Conservation (phyloP, 1,284 basidiomycete genomes). For the Boletus smithii region DNA sequence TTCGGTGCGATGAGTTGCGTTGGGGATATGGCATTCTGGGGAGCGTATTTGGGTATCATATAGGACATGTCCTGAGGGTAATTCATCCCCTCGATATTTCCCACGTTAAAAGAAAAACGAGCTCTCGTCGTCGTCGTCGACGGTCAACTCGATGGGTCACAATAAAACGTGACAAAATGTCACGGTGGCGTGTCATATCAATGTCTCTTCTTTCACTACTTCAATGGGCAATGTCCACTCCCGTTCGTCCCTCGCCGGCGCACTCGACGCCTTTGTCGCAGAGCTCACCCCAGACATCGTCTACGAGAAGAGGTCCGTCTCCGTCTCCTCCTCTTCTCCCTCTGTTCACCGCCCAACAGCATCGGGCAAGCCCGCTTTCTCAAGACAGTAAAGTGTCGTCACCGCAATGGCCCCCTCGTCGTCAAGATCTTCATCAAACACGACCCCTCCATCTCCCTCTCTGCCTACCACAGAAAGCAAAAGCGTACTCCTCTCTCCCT, state of each 20-base stretch:
- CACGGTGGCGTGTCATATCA: not conserved
- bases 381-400: constrained; percentile 83
- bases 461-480: constrained; percentile 59
- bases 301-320: too few species aligned
- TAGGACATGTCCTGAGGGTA: constrained; percentile 20
- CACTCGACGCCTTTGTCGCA: constrained; percentile 84
- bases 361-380: constrained; percentile 92
- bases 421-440: constrained; percentile 83
- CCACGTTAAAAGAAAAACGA: not conserved
- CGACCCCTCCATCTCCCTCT: constrained; percentile 61
- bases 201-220: not conserved
- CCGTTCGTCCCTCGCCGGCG: constrained; percentile 63
- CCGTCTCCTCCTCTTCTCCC: too few species aligned
- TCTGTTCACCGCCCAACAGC: too few species aligned
- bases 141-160: not conserved
- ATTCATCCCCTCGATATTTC: constrained; percentile 21
- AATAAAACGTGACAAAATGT: not conserved
- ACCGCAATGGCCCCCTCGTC: constrained; percentile 68
- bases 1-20: constrained; percentile 24
- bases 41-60: constrained; percentile 14
- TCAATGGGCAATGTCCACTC: constrained; percentile 71
- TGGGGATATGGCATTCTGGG: constrained; percentile 7
- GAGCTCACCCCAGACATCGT: constrained; percentile 84
- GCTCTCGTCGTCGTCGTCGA: constrained; percentile 3
- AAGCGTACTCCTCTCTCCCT: constrained; percentile 47